Percentiles rank a stretch among this genome's conserved stretches.
Evolutionary conservation across 1,284 basidiomycete species (phyloP).

Genomic region (Sanghuangporus sanghuang): DNA sequence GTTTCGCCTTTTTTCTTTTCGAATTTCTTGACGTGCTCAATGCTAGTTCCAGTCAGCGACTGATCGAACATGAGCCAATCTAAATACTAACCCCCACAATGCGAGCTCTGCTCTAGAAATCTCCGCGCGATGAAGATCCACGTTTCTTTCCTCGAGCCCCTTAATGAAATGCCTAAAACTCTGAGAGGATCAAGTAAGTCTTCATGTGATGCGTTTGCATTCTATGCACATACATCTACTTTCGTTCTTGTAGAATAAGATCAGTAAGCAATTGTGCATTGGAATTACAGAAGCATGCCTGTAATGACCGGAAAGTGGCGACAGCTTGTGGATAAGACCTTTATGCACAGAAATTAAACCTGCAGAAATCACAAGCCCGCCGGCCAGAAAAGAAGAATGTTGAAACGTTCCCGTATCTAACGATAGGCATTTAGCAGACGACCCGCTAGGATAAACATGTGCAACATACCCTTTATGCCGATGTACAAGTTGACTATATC

Average conservation of each 20-base stretch:
- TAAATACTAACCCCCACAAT: conserved; percentile 45
- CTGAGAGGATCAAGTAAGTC: conserved; percentile 27
- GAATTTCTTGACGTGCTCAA: conserved; percentile 41
- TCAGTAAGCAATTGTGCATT: not conserved
- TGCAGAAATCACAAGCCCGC: conserved; percentile 59
- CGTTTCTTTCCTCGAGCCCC: conserved; percentile 48
- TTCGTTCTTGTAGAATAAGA: not conserved
- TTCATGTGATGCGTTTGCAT: conserved; percentile 18
- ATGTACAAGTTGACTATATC: conserved; percentile 62
- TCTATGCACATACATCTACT: conserved; percentile 43
- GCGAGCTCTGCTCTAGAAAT: conserved; percentile 55
- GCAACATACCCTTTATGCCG: conserved; percentile 54
- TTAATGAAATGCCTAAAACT: conserved; percentile 63
- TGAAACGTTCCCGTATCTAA: conserved; percentile 58
- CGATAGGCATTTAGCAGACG: not conserved
- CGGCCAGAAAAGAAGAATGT: conserved; percentile 61
- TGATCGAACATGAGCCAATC: not conserved
- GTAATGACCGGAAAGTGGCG: conserved; percentile 68
- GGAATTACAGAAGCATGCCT: conserved; percentile 27
- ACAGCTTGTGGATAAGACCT: conserved; percentile 58
- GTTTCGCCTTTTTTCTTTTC: conserved; percentile 36
- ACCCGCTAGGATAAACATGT: not conserved
- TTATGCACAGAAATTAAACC: conserved; percentile 65
- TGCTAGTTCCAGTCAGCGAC: conserved; percentile 27
- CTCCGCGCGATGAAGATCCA: conserved; percentile 58